Evolutionary conservation across 139 green algal species (phyloP).

Genomic region (Chlamydomonas sp.): DNA sequence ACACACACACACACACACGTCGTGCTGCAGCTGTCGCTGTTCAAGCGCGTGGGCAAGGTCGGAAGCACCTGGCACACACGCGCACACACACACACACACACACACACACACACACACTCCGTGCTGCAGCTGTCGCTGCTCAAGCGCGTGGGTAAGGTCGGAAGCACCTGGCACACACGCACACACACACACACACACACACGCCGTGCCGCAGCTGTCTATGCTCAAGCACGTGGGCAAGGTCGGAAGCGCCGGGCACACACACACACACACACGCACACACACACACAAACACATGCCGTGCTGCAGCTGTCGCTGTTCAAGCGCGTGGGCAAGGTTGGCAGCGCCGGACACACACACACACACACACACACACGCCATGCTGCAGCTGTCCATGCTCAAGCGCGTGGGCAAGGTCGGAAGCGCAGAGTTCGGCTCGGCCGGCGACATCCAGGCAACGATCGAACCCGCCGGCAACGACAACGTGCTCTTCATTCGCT

Average conservation of each 20-base stretch:
- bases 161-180: not conserved
- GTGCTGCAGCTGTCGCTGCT: constrained; percentile 1
- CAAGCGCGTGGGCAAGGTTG: not conserved
- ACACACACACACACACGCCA: too few relatives aligned
- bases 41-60: not conserved
- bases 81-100: too few relatives aligned
- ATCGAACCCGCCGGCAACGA: not conserved
- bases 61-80: not conserved
- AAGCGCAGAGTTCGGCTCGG: not conserved
- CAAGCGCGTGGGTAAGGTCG: not conserved
- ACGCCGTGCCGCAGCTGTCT: too few relatives aligned
- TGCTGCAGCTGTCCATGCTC: too few relatives aligned
- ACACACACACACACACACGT: too few relatives aligned
- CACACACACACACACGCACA: too few relatives aligned
- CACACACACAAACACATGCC: not conserved
- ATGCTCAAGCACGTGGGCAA: too few relatives aligned
- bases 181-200: too few relatives aligned
- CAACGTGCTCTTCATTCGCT: constrained; percentile 9
- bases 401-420: too few relatives aligned
- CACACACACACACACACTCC: not conserved
- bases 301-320: not conserved
- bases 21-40: not conserved
- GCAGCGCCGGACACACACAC: too few relatives aligned
- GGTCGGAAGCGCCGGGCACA: too few relatives aligned
- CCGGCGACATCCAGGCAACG: not conserved